Conservation (phyloP, 495 filamentous ascomycete genomes). For the Neurospora africana region DNA sequence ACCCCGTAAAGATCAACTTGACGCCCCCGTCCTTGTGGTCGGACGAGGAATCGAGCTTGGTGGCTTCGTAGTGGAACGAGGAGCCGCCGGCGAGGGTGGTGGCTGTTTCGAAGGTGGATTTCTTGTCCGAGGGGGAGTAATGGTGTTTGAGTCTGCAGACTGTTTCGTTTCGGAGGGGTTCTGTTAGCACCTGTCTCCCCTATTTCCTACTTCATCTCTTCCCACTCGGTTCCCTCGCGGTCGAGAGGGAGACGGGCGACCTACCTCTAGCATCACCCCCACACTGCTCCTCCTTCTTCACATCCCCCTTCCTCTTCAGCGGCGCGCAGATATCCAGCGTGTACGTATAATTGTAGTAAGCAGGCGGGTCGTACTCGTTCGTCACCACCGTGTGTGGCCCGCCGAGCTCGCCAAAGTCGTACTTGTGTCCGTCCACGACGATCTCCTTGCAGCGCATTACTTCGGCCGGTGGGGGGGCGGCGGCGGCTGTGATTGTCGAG, state of each 20-base stretch:
- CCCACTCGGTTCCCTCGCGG: not conserved
- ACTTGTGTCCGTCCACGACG: conserved; percentile 44
- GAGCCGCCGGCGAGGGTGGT: not conserved
- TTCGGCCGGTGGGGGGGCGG: not conserved
- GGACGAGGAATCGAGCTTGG: not conserved
- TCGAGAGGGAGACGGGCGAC: conserved; percentile 6
- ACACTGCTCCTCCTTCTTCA: conserved; percentile 42
- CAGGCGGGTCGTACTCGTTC: conserved; percentile 35
- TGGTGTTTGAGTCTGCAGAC: conserved; percentile 1
- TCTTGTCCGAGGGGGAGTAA: not conserved
- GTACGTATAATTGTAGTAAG: conserved; percentile 62
- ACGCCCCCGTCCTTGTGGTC: not conserved
- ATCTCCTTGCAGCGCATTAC: conserved; percentile 48
- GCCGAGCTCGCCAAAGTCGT: conserved; percentile 47
- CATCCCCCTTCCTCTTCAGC: conserved; percentile 44
- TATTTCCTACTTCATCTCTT: not conserved
- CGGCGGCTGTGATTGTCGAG: conserved; percentile 24
- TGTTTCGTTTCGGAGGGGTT: not conserved
- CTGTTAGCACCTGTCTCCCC: not conserved
- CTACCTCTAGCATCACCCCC: conserved; percentile 50
- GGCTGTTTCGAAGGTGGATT: not conserved
- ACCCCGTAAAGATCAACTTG: not conserved
- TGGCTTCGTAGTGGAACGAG: not conserved
- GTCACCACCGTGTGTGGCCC: conserved; percentile 70
- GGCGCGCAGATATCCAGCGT: conserved; percentile 74